These are phyloP conservation scores for Picea glauca DNA, from an alignment of 75 land plant genomes.

Conservation along the genomic window DNA sequence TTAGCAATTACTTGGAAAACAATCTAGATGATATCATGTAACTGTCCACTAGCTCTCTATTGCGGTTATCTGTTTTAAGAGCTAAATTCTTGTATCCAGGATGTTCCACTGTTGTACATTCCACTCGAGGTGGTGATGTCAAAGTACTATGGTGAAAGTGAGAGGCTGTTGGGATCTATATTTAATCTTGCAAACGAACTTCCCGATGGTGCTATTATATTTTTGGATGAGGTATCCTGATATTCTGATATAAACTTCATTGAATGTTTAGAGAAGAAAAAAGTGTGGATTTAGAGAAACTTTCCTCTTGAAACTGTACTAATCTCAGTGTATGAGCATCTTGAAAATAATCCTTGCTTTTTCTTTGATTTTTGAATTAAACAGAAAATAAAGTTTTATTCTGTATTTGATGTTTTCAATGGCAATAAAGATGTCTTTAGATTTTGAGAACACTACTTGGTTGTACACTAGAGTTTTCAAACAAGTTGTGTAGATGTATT, in stretches of 20 bases:
- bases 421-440: not conserved
- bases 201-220: constrained; percentile 84
- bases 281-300: not conserved
- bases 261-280: not conserved
- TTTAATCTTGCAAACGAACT: constrained; percentile 89
- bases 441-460: not conserved
- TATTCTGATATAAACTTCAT: constrained; percentile 8
- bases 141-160: constrained; percentile 99
- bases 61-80: not conserved
- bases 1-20: not conserved
- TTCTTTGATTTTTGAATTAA: not conserved
- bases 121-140: constrained; percentile 95
- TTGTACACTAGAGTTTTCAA: not conserved
- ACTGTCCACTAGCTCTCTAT: not conserved
- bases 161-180: constrained; percentile 72
- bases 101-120: constrained; percentile 90
- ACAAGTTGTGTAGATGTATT: not conserved
- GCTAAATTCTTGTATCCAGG: constrained; percentile 34
- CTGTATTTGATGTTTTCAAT: not conserved
- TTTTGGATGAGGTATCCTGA: constrained; percentile 84
- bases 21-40: not conserved
- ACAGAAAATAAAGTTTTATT: not conserved
- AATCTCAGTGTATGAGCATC: not conserved
- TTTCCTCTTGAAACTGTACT: not conserved
- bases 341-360: not conserved